Percentiles rank a stretch among this genome's conserved stretches.
Evolutionary conservation across 2,329 filamentous ascomycete species (phyloP).

Genomic region (Fusarium xylarioides): DNA sequence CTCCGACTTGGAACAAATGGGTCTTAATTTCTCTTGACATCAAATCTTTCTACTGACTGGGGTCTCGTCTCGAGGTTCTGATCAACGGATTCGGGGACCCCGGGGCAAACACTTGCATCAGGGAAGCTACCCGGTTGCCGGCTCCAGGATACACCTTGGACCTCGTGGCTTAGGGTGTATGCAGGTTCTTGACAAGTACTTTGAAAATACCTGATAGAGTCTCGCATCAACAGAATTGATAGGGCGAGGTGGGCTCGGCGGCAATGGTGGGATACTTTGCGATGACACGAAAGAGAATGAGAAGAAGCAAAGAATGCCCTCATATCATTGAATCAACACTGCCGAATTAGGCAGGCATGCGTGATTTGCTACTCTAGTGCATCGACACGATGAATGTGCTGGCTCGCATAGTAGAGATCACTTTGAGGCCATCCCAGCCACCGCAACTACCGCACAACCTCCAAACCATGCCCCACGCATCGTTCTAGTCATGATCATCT

Average conservation of each 20-base stretch:
- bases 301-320: neutral
- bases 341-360: neutral
- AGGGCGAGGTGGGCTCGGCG: neutral
- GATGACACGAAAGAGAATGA: neutral
- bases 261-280: neutral
- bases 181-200: neutral
- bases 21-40: slow-evolving; percentile 6
- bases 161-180: neutral
- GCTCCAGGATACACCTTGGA: slow-evolving; percentile 9
- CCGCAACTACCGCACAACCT: slow-evolving; percentile 12
- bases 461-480: slow-evolving; percentile 12
- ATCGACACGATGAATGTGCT: neutral
- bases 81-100: neutral
- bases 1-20: neutral
- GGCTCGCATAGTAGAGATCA: slow-evolving; percentile 13
- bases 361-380: neutral
- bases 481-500: neutral
- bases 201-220: neutral
- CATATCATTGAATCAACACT: neutral
- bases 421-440: slow-evolving; percentile 6
- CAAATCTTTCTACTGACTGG: neutral
- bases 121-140: slow-evolving; percentile 10
- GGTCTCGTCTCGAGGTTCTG: slow-evolving; percentile 2
- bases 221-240: neutral
- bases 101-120: slow-evolving; percentile 21